Percentiles rank a stretch among this genome's conserved stretches.
Evolutionary conservation across 495 filamentous ascomycete genomes (phyloP).

Genomic region (Talaromyces borbonicus): DNA sequence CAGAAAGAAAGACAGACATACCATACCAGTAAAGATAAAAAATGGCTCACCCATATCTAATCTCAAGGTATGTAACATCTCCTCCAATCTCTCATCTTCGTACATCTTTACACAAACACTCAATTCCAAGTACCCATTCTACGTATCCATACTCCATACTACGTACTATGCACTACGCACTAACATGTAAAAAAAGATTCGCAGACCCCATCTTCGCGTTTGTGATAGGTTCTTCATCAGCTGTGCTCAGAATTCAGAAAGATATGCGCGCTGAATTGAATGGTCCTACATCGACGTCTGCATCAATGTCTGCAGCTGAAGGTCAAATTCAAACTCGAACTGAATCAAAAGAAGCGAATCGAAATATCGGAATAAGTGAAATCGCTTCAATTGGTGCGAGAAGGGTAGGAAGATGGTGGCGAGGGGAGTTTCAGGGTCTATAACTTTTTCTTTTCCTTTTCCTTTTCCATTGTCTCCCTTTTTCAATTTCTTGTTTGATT

Average conservation of each 20-base stretch:
- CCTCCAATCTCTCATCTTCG: background rate
- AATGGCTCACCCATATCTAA: conserved; percentile 20
- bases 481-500: background rate
- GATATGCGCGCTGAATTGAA: conserved; percentile 69
- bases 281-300: too few relatives aligned
- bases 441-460: background rate
- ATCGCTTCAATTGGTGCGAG: conserved; percentile 21
- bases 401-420: conserved; percentile 35
- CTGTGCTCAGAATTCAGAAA: conserved; percentile 53
- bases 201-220: conserved; percentile 84
- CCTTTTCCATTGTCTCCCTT: background rate
- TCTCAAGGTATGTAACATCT: conserved; percentile 27
- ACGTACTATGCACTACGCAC: too few relatives aligned
- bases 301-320: too few relatives aligned
- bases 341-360: conserved; percentile 21
- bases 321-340: too few relatives aligned
- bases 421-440: conserved; percentile 17
- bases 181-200: conserved; percentile 32
- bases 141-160: too few relatives aligned
- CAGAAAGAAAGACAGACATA: too few relatives aligned
- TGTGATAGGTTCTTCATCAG: conserved; percentile 59
- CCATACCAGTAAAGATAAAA: background rate
- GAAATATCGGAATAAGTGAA: conserved; percentile 17
- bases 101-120: background rate
- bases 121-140: background rate